phyloP scores from a whole-genome alignment of 139 green algal species.

The Chlorella ohadii region DNA sequence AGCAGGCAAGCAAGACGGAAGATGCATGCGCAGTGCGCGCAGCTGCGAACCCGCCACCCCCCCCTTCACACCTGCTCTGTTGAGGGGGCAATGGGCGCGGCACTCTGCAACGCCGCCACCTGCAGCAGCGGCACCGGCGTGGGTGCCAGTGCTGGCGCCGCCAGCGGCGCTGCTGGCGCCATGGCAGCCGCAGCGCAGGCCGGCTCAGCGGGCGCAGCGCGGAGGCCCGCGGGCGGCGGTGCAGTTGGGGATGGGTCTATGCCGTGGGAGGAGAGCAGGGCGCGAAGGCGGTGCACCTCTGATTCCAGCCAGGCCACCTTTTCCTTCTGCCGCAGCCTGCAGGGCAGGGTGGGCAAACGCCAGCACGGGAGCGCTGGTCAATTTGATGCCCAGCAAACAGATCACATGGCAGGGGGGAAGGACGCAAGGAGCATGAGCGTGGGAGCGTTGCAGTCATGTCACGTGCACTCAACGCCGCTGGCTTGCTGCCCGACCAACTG shows the following conservation, averaged over 20 bases:
- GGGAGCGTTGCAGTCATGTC: too few species aligned
- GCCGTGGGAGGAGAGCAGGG: background rate
- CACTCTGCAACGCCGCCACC: background rate
- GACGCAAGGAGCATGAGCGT: too few species aligned
- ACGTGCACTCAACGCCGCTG: too few species aligned
- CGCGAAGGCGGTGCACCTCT: conserved; percentile 1
- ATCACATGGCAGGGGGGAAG: too few species aligned
- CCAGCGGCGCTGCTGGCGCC: background rate
- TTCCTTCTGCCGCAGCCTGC: conserved; percentile 32
- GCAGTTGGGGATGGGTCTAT: conserved; percentile 2
- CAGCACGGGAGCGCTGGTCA: too few species aligned
- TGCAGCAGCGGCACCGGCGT: background rate
- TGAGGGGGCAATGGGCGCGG: background rate
- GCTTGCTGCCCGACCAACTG: too few species aligned
- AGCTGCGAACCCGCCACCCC: too few species aligned
- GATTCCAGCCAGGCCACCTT: conserved; percentile 25
- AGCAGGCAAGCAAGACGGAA: too few species aligned
- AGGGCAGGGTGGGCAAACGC: too few species aligned
- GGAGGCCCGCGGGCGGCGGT: background rate
- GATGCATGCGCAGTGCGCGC: background rate
- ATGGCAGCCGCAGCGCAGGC: background rate
- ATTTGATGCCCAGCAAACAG: too few species aligned
- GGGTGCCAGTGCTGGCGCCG: background rate
- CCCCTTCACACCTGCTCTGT: background rate
- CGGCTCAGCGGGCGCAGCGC: background rate